phyloP scores from a whole-genome alignment of 1,284 basidiomycete species.

The Tylopilus sp. region DNA sequence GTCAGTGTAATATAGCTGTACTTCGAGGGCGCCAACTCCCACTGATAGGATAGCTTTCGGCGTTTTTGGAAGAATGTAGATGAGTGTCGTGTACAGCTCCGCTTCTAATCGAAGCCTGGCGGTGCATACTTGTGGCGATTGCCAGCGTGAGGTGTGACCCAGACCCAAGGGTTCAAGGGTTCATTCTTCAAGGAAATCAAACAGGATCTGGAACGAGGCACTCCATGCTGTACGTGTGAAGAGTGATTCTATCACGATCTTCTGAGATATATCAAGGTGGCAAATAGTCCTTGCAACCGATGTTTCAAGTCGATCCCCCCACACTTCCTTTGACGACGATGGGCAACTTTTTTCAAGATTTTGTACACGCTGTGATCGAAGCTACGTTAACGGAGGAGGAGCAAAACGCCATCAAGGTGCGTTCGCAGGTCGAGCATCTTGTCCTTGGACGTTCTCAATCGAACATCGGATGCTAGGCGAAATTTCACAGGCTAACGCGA shows the following conservation, averaged over 20 bases:
- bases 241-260: not conserved
- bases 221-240: constrained; percentile 5
- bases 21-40: too few species aligned
- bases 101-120: too few species aligned
- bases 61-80: too few species aligned
- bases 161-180: constrained; percentile 2
- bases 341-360: constrained; percentile 46
- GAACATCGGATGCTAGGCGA: constrained; percentile 28
- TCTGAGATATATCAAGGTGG: constrained; percentile 6
- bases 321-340: constrained; percentile 16
- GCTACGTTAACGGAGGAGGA: constrained; percentile 37
- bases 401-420: constrained; percentile 37
- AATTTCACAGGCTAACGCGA: constrained; percentile 43
- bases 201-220: not conserved
- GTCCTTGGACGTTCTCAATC: not conserved
- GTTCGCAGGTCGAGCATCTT: not conserved
- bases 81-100: too few species aligned
- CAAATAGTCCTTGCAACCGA: not conserved
- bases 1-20: too few species aligned
- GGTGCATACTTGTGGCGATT: too few species aligned
- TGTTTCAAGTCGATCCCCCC: not conserved
- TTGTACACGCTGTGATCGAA: constrained; percentile 35
- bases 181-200: not conserved
- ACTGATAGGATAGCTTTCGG: too few species aligned
- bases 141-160: not conserved